Evolutionary conservation across 768 basidiomycete species (phyloP), one percentile per base, ranked within the genome.

Genomic region (Lyophyllum atratum): DNA sequence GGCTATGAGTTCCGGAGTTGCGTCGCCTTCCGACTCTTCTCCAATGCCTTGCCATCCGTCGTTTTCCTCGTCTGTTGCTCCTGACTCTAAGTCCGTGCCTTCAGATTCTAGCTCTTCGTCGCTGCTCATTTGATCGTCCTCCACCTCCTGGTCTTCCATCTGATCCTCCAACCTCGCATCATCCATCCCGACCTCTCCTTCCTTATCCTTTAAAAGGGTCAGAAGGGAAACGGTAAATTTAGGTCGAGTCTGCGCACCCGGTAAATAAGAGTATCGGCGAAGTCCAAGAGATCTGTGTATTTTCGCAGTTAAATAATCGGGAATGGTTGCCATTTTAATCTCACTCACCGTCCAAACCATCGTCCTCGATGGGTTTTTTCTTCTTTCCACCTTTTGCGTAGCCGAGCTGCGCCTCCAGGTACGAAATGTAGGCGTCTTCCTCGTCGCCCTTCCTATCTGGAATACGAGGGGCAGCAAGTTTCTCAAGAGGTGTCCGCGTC

Each of bases 341-440:
- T 53, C 2, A 70, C 79, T 25, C 66, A 93, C 95, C 95, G 64
- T 89, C 92, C 15, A 97, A 74, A 4, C 93, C 95, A 70, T 98
- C 95, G 1, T 84, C 85, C 37, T 85, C 87, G 31, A 79, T 68
- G 0, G 72, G 74, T 24, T 72, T 77, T 24, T 72, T 77, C 17
- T 70, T 79, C 51, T 76, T 73, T 55, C 76, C 70, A 44, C 74
- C 67, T 55, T 80, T 74, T 33, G 70, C 49, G 63, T 86, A 77
- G 3, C 90, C 86, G 17, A 97, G 80, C 69, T 87, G 89, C 0
- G 80, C 76, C 70, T 98, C 95, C 11, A 97, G 74, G 72, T 90
- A 87, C 0, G 85, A 80, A 43, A 98, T 97, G 66, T 95, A 93
- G 0, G 81, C 80, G 65, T 95, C 94, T 63, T 98, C 95, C 31